A percentile compares a stretch with the other conserved stretches of the same genome.
Conservation (phyloP, 371 early-diverging fungal species). For the Saksenaea vasiformis region DNA sequence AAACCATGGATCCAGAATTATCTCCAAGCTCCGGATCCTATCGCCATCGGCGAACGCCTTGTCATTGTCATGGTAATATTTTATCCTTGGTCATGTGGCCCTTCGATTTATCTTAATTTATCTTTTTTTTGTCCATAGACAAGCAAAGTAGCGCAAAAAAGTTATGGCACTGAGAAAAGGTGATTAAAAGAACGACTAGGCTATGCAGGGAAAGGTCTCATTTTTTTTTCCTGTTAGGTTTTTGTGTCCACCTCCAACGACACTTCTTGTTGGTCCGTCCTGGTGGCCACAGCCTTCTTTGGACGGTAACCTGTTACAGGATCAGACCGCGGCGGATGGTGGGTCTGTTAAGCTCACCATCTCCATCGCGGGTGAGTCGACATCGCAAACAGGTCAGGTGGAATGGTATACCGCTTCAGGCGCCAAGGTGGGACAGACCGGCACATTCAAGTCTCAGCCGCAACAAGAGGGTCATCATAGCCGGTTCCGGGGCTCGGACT, state of each 20-base stretch:
- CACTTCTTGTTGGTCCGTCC: constrained; percentile 64
- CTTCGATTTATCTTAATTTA: not conserved
- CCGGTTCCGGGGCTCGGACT: constrained; percentile 4
- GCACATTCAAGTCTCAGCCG: constrained; percentile 12
- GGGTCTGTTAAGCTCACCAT: constrained; percentile 19
- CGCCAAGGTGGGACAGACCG: constrained; percentile 15
- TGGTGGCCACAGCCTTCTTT: constrained; percentile 50
- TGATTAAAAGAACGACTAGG: not conserved
- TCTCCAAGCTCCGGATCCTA: constrained; percentile 36
- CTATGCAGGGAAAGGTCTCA: not conserved
- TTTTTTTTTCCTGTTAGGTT: constrained; percentile 32
- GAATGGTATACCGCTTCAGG: constrained; percentile 26
- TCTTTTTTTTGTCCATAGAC: constrained; percentile 21
- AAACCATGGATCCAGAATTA: constrained; percentile 50
- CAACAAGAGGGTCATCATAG: constrained; percentile 7
- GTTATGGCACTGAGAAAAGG: constrained; percentile 73
- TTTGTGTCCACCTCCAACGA: constrained; percentile 76
- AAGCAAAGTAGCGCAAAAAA: constrained; percentile 72
- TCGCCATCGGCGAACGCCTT: constrained; percentile 50
- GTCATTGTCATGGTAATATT: constrained; percentile 46
- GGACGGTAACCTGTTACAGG: not conserved
- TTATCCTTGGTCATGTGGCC: not conserved
- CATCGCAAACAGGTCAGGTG: constrained; percentile 18
- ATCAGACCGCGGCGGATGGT: not conserved
- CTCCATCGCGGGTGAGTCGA: constrained; percentile 20